Evolutionary conservation across 2,329 filamentous ascomycete genomes (phyloP).

Genomic region (Penicillium freii): DNA sequence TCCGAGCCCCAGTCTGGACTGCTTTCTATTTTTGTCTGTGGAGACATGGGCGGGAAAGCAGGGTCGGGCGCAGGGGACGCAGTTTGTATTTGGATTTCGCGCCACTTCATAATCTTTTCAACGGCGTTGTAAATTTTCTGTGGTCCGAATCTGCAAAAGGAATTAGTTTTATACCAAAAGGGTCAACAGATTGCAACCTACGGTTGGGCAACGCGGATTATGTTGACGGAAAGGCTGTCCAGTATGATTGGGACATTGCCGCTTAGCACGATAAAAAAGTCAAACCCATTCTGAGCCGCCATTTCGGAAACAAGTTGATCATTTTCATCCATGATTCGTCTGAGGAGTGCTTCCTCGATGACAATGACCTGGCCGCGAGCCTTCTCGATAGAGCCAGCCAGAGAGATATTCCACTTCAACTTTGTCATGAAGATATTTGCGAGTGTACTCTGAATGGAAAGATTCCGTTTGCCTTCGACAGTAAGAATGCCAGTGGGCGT

Average conservation of each 20-base stretch:
- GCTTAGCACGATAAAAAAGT: conserved; percentile 25
- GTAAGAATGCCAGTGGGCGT: conserved; percentile 24
- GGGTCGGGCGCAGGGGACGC: neutral
- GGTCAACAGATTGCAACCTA: conserved; percentile 10
- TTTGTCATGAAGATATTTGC: conserved; percentile 27
- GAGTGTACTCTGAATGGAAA: conserved; percentile 29
- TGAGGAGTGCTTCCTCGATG: conserved; percentile 27
- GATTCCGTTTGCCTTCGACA: conserved; percentile 29
- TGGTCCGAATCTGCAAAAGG: conserved; percentile 25
- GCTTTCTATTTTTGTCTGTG: neutral
- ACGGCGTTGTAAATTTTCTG: conserved; percentile 28
- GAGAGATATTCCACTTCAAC: conserved; percentile 28
- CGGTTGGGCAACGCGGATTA: conserved; percentile 30
- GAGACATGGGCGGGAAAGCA: neutral
- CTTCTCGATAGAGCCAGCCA: conserved; percentile 23
- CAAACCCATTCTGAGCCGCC: conserved; percentile 5
- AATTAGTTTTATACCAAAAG: neutral
- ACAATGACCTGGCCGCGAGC: conserved; percentile 29
- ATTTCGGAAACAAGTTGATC: conserved; percentile 11
- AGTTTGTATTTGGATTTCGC: neutral
- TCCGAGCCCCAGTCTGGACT: neutral
- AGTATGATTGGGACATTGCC: conserved; percentile 8
- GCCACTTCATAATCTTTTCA: conserved; percentile 11
- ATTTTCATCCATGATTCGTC: conserved; percentile 6
- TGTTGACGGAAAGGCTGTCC: conserved; percentile 9